These are phyloP conservation scores for Fusarium transvaalense DNA, from an alignment of 2,329 filamentous ascomycete genomes.

Conservation along the genomic window DNA sequence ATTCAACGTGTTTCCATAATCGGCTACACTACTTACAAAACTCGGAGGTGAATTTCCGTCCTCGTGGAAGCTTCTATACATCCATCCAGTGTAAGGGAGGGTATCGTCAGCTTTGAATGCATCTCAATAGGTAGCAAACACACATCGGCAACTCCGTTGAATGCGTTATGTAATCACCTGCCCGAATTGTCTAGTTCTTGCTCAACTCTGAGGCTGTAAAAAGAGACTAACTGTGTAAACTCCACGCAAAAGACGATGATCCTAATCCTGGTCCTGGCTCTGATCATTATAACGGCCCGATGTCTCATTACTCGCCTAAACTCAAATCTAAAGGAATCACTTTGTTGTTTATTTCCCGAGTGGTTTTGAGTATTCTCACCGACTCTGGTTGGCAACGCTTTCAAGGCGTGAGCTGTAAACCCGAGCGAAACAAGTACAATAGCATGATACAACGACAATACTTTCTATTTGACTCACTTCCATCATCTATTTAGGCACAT, in stretches of 20 bases:
- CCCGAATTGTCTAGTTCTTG: conserved; percentile 10
- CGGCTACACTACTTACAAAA: background rate
- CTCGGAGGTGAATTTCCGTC: background rate
- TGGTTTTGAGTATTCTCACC: background rate
- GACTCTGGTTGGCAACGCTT: background rate
- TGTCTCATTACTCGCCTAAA: background rate
- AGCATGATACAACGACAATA: background rate
- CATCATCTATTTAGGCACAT: conserved; percentile 36
- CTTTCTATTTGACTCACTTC: background rate
- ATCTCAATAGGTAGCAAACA: no score
- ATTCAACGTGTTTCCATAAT: no score
- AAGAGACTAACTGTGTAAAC: background rate
- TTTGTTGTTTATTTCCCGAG: background rate
- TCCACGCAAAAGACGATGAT: conserved; percentile 19
- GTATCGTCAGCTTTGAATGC: conserved; percentile 1
- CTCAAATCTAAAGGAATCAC: background rate
- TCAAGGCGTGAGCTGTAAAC: conserved; percentile 1
- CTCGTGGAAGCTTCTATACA: background rate
- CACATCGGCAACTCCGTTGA: conserved; percentile 1
- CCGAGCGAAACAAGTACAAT: background rate
- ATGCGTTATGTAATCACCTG: conserved; percentile 21
- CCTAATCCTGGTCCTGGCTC: conserved; percentile 22
- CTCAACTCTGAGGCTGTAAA: background rate
- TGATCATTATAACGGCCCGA: conserved; percentile 19
- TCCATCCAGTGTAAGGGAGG: background rate